Percentiles rank a stretch among this genome's conserved stretches.
Evolutionary conservation across 208 protist genomes (phyloP).

Genomic region (Crithidia fasciculata): DNA sequence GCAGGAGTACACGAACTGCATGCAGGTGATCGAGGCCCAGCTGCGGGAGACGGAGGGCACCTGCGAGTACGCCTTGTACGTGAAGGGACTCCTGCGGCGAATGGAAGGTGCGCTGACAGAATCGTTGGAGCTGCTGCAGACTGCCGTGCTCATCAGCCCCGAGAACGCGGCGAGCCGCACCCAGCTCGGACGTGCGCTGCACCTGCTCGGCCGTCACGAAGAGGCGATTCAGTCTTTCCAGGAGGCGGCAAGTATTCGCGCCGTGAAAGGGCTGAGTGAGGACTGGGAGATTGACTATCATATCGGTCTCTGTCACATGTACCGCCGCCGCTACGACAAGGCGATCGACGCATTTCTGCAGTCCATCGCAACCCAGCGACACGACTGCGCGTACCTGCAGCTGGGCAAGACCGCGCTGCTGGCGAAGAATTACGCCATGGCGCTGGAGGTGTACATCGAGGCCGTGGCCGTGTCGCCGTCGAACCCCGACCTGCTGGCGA

Average conservation of each 20-base stretch:
- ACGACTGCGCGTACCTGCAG: conserved; percentile 93
- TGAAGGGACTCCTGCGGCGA: conserved; percentile 93
- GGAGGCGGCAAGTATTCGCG: conserved; percentile 73
- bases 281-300: conserved; percentile 94
- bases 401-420: conserved; percentile 85
- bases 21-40: conserved; percentile 89
- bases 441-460: conserved; percentile 84
- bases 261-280: conserved; percentile 39
- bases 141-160: conserved; percentile 89
- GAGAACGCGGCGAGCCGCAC: conserved; percentile 90
- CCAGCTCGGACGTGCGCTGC: conserved; percentile 92
- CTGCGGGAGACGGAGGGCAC: conserved; percentile 76
- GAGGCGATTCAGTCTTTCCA: conserved; percentile 91
- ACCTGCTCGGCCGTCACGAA: conserved; percentile 92
- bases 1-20: conserved; percentile 90
- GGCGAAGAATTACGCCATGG: conserved; percentile 62
- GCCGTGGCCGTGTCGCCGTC: conserved; percentile 89
- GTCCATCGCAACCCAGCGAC: conserved; percentile 86
- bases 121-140: conserved; percentile 94
- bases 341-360: conserved; percentile 83
- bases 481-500: conserved; percentile 93
- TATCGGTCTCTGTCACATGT: conserved; percentile 92
- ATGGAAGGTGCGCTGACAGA: conserved; percentile 94
- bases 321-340: conserved; percentile 73
- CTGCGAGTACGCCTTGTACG: conserved; percentile 93